Evolutionary conservation across 768 basidiomycete genomes (phyloP).

Genomic region (Podaxis mareebaensis): DNA sequence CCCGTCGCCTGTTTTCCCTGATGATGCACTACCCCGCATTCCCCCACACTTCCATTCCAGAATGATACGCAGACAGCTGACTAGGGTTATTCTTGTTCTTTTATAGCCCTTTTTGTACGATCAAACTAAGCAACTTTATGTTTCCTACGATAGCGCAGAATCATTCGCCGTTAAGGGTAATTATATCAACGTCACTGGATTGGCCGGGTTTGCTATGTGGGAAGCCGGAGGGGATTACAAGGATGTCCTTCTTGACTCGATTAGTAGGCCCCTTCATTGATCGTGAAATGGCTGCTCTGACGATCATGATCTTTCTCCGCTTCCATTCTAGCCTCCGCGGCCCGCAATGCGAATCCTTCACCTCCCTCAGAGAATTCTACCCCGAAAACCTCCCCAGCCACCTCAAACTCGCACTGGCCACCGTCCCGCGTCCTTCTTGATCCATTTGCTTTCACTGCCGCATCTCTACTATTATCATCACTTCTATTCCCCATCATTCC

Average conservation of each 20-base stretch:
- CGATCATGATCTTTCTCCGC: not conserved
- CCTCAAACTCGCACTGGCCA: not conserved
- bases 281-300: not conserved
- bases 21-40: not conserved
- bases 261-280: conserved; percentile 33
- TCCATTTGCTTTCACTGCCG: conserved; percentile 4
- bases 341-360: conserved; percentile 9
- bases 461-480: conserved; percentile 1
- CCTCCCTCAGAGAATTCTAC: not conserved
- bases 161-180: conserved; percentile 65
- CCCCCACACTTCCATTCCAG: conserved; percentile 11
- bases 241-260: conserved; percentile 63
- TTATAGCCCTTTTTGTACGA: conserved; percentile 71
- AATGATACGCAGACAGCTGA: conserved; percentile 4
- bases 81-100: not conserved
- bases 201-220: conserved; percentile 75
- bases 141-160: conserved; percentile 64
- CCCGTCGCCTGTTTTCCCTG: not conserved
- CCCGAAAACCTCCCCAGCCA: conserved; percentile 1
- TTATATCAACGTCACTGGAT: conserved; percentile 51
- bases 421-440: conserved; percentile 1
- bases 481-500: not conserved
- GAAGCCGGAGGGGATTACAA: conserved; percentile 66
- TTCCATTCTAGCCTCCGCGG: conserved; percentile 9
- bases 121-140: conserved; percentile 47